Evolutionary conservation across 176 grass and related monocot species (phyloP).

Genomic region (Oryza punctata): DNA sequence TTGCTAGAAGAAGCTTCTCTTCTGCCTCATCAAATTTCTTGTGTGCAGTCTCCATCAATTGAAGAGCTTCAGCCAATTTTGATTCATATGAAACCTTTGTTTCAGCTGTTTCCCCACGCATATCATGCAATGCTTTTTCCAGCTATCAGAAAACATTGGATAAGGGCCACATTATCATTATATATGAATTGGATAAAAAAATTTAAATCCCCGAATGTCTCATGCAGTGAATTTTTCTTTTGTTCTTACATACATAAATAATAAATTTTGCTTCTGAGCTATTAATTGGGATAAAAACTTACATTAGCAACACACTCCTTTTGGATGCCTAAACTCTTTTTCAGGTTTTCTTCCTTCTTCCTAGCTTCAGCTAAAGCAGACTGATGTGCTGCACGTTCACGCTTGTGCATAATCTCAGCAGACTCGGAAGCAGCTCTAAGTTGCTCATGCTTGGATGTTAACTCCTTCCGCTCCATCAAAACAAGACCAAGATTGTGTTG

Average conservation of each 20-base stretch:
- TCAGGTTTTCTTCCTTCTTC: constrained; percentile 68
- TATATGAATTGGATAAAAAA: background rate
- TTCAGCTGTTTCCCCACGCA: constrained; percentile 75
- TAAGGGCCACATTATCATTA: constrained; percentile 29
- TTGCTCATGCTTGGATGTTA: constrained; percentile 68
- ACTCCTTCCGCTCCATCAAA: constrained; percentile 74
- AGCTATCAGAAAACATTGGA: constrained; percentile 59
- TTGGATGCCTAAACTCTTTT: constrained; percentile 74
- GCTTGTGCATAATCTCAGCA: constrained; percentile 65
- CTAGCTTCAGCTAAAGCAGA: constrained; percentile 71
- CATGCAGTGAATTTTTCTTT: background rate
- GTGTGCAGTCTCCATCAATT: constrained; percentile 66
- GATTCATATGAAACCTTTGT: constrained; percentile 76
- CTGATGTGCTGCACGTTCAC: constrained; percentile 57
- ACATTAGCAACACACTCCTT: constrained; percentile 83
- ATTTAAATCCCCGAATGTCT: background rate
- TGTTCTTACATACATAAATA: background rate
- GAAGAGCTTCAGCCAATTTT: constrained; percentile 59
- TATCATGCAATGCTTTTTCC: constrained; percentile 86
- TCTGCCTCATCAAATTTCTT: constrained; percentile 79
- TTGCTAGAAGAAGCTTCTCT: constrained; percentile 64
- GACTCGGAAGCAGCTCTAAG: constrained; percentile 62
- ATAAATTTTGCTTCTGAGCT: background rate
- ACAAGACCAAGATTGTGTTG: constrained; percentile 88
- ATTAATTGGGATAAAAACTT: constrained; percentile 35